phyloP scores from a whole-genome alignment of 2,329 filamentous ascomycete genomes.

The Shiraia bambusicola region DNA sequence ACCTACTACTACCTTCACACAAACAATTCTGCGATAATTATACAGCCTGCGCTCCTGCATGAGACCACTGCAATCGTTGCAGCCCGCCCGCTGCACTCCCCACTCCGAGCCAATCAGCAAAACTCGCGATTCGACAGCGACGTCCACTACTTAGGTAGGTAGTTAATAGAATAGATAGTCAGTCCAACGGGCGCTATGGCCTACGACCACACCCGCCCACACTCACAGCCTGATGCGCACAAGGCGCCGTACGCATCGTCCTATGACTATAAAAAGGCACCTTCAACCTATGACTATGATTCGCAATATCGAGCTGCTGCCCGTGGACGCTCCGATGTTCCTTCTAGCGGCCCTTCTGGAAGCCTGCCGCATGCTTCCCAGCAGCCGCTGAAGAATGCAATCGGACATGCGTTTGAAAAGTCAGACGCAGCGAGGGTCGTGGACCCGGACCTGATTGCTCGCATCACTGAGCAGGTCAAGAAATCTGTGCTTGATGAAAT shows the following conservation, averaged over 20 bases:
- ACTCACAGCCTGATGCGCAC: conserved; percentile 19
- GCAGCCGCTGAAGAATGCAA: conserved; percentile 58
- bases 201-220: conserved; percentile 20
- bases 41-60: conserved; percentile 19
- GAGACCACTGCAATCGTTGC: conserved; percentile 20
- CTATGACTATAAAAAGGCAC: conserved; percentile 22
- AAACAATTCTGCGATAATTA: conserved; percentile 7
- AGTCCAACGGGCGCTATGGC: conserved; percentile 13
- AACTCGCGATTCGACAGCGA: conserved; percentile 15
- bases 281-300: conserved; percentile 28
- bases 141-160: no score
- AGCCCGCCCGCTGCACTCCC: conserved; percentile 23
- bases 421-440: conserved; percentile 53
- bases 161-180: no score
- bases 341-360: conserved; percentile 37
- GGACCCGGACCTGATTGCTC: conserved; percentile 61
- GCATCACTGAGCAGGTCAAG: conserved; percentile 62
- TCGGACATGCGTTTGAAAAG: conserved; percentile 58
- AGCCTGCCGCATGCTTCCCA: conserved; percentile 42
- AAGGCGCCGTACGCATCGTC: conserved; percentile 16
- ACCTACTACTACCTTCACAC: no score
- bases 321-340: conserved; percentile 25
- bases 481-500: conserved; percentile 49
- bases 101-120: conserved; percentile 8
- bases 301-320: conserved; percentile 25